Percentiles rank a stretch among this genome's conserved stretches.
These are phyloP conservation scores for Colletotrichum brevisporum DNA, from an alignment of 2,329 filamentous ascomycete species.

Conservation along the genomic window DNA sequence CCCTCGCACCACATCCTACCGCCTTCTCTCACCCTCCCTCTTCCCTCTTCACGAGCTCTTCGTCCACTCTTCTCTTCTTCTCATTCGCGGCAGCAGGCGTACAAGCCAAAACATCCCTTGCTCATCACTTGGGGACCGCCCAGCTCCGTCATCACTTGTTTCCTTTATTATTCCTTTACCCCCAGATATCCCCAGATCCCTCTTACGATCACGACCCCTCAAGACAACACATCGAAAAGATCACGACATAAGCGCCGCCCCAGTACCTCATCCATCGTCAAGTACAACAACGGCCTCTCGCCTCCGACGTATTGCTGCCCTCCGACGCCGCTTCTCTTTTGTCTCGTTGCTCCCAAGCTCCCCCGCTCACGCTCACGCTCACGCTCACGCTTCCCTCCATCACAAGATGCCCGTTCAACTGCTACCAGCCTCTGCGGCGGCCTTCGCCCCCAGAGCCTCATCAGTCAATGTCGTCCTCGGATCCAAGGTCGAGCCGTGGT, in stretches of 20 bases:
- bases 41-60: constrained; percentile 69
- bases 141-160: constrained; percentile 62
- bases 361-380: constrained; percentile 41
- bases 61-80: constrained; percentile 72
- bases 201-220: constrained; percentile 6
- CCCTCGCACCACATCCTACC: constrained; percentile 58
- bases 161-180: constrained; percentile 58
- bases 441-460: constrained; percentile 91
- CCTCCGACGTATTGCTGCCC: constrained; percentile 31
- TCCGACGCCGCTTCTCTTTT: constrained; percentile 10
- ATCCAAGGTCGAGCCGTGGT: constrained; percentile 94
- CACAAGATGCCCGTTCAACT: constrained; percentile 91
- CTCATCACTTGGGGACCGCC: constrained; percentile 64
- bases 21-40: constrained; percentile 60
- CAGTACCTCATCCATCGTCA: not conserved
- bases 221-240: constrained; percentile 10
- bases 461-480: constrained; percentile 95
- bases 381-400: constrained; percentile 16
- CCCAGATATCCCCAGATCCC: constrained; percentile 37
- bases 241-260: not conserved
- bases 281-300: constrained; percentile 8
- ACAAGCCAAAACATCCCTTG: constrained; percentile 67
- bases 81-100: constrained; percentile 72
- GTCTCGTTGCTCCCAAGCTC: constrained; percentile 22
- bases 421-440: constrained; percentile 93